These are phyloP conservation scores for Phoma sp. DNA, from an alignment of 2,329 filamentous ascomycete species.

Conservation along the genomic window DNA sequence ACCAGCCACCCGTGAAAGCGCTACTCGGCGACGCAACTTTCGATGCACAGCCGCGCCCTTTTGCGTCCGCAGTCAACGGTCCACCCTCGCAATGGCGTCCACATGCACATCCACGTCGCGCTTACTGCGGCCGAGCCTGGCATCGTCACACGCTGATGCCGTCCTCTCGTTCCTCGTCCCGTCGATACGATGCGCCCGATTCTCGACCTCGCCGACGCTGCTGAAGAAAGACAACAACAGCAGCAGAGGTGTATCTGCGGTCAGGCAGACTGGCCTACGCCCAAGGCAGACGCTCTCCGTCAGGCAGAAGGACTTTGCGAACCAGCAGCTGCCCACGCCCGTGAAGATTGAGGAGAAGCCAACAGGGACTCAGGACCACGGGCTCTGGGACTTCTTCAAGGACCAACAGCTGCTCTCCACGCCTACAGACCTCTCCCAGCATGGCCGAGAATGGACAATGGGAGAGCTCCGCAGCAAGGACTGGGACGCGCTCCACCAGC, in stretches of 20 bases:
- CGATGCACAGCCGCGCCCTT: conserved; percentile 25
- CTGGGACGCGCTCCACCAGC: conserved; percentile 88
- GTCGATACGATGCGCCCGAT: conserved; percentile 44
- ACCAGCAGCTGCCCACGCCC: conserved; percentile 69
- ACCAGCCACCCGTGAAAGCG: conserved; percentile 2
- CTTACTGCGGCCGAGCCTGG: conserved; percentile 32
- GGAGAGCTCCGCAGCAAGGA: conserved; percentile 87
- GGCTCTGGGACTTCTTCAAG: conserved; percentile 89
- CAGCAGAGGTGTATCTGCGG: conserved; percentile 79
- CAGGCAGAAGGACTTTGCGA: conserved; percentile 62
- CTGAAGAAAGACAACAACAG: conserved; percentile 76
- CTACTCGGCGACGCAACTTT: conserved; percentile 23
- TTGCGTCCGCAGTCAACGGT: conserved; percentile 17
- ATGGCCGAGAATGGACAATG: conserved; percentile 81
- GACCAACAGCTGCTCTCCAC: conserved; percentile 72
- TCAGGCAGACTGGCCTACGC: conserved; percentile 72
- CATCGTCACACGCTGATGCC: conserved; percentile 24
- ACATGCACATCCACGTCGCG: conserved; percentile 36
- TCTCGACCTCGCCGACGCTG: conserved; percentile 59
- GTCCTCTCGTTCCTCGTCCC: conserved; percentile 38
- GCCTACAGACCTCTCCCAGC: conserved; percentile 71
- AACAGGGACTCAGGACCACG: conserved; percentile 74
- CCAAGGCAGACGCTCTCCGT: conserved; percentile 76
- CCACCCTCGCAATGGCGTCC: conserved; percentile 39
- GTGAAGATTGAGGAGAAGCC: conserved; percentile 66